Evolutionary conservation across 257 asterid genomes (phyloP).

Genomic region (Euphrasia confusa): DNA sequence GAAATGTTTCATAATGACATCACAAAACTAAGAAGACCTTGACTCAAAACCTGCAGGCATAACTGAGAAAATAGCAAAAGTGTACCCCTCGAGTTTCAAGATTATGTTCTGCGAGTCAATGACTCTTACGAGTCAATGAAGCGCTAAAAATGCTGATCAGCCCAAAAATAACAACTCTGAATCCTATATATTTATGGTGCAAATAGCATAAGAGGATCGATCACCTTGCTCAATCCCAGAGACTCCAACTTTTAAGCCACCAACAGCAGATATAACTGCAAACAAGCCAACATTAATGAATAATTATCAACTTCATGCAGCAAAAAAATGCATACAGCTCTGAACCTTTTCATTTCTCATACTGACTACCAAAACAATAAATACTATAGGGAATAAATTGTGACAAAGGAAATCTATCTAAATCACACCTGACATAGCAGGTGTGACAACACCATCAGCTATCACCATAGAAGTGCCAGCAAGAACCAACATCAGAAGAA

Average conservation of each 20-base stretch:
- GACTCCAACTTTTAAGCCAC: constrained; percentile 88
- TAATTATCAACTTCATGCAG: constrained; percentile 26
- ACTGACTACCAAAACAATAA: constrained; percentile 32
- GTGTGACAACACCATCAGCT: constrained; percentile 98
- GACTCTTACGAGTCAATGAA: not conserved
- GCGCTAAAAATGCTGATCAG: constrained; percentile 13
- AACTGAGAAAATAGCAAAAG: constrained; percentile 11
- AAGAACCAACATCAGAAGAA: constrained; percentile 86
- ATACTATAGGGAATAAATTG: constrained; percentile 22
- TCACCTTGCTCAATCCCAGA: constrained; percentile 74
- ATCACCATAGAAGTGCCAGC: constrained; percentile 99
- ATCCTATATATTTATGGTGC: constrained; percentile 5
- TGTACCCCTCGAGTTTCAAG: constrained; percentile 22
- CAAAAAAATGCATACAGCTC: constrained; percentile 19
- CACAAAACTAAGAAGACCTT: constrained; percentile 22
- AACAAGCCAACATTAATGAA: constrained; percentile 34
- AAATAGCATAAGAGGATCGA: constrained; percentile 23
- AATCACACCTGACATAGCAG: constrained; percentile 93
- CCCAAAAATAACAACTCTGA: constrained; percentile 18
- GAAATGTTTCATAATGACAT: constrained; percentile 3
- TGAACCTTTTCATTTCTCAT: constrained; percentile 23
- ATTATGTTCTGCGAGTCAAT: not conserved
- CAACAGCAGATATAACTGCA: constrained; percentile 96
- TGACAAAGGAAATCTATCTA: constrained; percentile 33
- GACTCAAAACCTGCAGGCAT: constrained; percentile 17